Conservation (phyloP, 2,329 filamentous ascomycete genomes). For the Saccharata proteae region DNA sequence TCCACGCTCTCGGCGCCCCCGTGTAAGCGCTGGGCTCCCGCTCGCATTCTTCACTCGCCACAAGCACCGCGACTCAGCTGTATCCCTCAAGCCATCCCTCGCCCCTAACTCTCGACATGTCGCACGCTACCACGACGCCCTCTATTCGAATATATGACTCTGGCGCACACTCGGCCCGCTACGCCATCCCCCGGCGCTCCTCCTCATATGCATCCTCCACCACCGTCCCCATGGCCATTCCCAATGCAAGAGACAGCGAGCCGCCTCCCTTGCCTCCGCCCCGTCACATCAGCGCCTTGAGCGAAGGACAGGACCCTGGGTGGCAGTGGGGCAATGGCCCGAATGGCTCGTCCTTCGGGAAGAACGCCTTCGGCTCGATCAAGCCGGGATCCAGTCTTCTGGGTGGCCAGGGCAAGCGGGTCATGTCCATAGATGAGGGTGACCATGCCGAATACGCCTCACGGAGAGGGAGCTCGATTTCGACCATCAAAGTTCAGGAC, state of each 20-base stretch:
- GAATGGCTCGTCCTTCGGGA: constrained; percentile 35
- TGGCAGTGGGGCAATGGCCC: constrained; percentile 51
- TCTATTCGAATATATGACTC: constrained; percentile 32
- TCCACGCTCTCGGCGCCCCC: no score
- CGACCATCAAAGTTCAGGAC: constrained; percentile 23
- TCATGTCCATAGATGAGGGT: constrained; percentile 15
- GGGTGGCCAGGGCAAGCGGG: constrained; percentile 16
- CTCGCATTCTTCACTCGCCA: constrained; percentile 4
- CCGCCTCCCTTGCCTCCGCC: constrained; percentile 56
- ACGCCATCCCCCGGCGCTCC: constrained; percentile 17
- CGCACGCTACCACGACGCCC: constrained; percentile 22
- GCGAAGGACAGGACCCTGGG: constrained; percentile 46
- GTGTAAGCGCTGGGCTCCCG: neutral
- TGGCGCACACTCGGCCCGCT: constrained; percentile 20
- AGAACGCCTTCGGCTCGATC: constrained; percentile 29
- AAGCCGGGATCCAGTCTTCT: constrained; percentile 37
- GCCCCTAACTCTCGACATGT: constrained; percentile 17
- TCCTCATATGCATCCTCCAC: constrained; percentile 24
- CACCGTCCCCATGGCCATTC: constrained; percentile 51
- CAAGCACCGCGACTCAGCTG: constrained; percentile 18
- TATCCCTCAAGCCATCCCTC: constrained; percentile 18
- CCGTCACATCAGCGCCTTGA: constrained; percentile 43
- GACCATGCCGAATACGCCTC: constrained; percentile 16
- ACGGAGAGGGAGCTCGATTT: constrained; percentile 28
- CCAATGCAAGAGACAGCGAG: constrained; percentile 39